Base-by-base conservation (phyloP, 2,329 filamentous ascomycete genomes). In the Dothideomycetes sp. region DNA sequence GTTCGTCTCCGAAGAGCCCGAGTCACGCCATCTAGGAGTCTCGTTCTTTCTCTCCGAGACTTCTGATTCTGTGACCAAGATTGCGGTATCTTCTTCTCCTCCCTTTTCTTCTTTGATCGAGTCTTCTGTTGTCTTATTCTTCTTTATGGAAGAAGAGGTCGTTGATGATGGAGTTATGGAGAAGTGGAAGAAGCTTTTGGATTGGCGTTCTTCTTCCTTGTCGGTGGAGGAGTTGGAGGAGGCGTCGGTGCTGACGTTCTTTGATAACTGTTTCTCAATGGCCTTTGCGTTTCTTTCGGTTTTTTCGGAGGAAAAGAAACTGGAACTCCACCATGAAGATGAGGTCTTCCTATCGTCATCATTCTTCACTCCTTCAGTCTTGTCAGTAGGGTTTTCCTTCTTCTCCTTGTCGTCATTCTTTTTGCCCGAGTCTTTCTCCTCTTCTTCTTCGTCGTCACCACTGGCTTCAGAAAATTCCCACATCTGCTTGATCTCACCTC, bases 391-490 rank as follows among this genome's bases (percentile, higher is more conserved):
- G 20, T 25, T 31, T 32, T 29, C 39, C 20, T 44, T 36, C 28
- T 45, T 41, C 6, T 47, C 33, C 11, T 37, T 27, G 2, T 42
- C 19, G 5, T 43, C 41, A 11, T 33, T 32, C 33, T 45, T 36
- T 25, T 45, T 35, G 10, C 46, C 18, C 23, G 50, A 37, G 23
- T 41, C 43, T 13, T 44, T 43, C 5, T 47, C 44, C 3, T 33
- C 34, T 3, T 49, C 49, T 17, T 52, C 48, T 12, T 51, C 49
- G 7, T 52, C 45, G 13, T 55, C 48, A 17, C 69, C 69, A 13
- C 64, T 67, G 1, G 63, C 65, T 57, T 96, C 89, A 0, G 78
- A 87, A 55, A 88, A 96, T 3, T 68, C 67, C 82, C 84, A 93
- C 75, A 96, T 81, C 29, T 78, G 62, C 36, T 67, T 68, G 2